phyloP scores from a whole-genome alignment of 352 stramenopile species.

The Phytophthora capsici region DNA sequence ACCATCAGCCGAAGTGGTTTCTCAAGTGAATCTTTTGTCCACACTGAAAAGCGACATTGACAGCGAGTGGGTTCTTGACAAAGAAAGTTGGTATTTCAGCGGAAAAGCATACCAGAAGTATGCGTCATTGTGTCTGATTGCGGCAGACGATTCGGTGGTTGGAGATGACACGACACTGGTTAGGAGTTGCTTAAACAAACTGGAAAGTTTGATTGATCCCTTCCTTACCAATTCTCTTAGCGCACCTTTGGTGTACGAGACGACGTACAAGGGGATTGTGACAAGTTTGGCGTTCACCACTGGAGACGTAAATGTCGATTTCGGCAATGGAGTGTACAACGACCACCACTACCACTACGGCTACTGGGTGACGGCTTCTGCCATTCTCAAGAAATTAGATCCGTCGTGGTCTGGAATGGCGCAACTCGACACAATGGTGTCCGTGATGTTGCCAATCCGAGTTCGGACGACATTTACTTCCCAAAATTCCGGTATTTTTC shows the following conservation, averaged over 20 bases:
- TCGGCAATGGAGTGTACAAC: constrained; percentile 75
- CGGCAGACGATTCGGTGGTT: constrained; percentile 44
- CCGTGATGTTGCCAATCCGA: constrained; percentile 66
- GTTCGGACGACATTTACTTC: constrained; percentile 50
- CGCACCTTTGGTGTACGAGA: constrained; percentile 57
- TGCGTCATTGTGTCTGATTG: constrained; percentile 64
- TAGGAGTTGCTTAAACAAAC: constrained; percentile 23
- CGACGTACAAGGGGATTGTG: constrained; percentile 56
- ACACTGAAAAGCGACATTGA: constrained; percentile 55
- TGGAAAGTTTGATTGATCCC: constrained; percentile 32
- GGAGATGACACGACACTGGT: constrained; percentile 43
- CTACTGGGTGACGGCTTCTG: constrained; percentile 68
- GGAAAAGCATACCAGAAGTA: constrained; percentile 74
- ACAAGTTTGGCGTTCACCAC: constrained; percentile 41
- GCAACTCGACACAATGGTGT: constrained; percentile 56
- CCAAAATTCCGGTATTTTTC: constrained; percentile 64
- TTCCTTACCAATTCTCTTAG: constrained; percentile 54
- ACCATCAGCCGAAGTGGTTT: constrained; percentile 19
- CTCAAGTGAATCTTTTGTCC: constrained; percentile 12
- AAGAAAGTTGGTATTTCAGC: constrained; percentile 66
- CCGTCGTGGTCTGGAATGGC: constrained; percentile 47
- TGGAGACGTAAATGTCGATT: constrained; percentile 52
- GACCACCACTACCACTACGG: constrained; percentile 81
- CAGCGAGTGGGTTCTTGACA: constrained; percentile 44
- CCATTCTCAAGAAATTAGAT: constrained; percentile 60